Evolutionary conservation across 1,139 yeast species (phyloP), one percentile per base, ranked within the genome.

Genomic region (Suhomyces yuchorum): DNA sequence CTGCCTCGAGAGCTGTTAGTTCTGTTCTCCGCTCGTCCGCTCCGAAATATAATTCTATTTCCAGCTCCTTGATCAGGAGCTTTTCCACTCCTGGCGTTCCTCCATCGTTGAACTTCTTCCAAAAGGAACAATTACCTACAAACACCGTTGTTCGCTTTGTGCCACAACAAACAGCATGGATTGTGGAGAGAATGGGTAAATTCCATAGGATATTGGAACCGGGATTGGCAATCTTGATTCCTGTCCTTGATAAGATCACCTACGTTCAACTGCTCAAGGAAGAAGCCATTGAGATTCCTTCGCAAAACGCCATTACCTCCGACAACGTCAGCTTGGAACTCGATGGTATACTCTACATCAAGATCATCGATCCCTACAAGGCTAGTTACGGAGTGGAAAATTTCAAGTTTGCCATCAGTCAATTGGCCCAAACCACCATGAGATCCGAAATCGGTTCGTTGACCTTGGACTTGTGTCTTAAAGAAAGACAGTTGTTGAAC

Each of bases 141-240:
- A 88, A 88, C 65, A 88, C 96, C 1, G 66, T 87, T 1, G 65
- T 88, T 39, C 72, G 86, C 56, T 89, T 89, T 64, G 96, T 89
- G 4, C 96, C 96, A 2, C 96, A 89, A 63, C 96, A 88, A 66
- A 85, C 89, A 12, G 96, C 96, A 3, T 89, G 95, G 92, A 82
- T 89, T 18, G 96, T 89, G 23, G 96, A 89, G 67, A 75, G 96
- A 54, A 89, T 89, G 96, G 96, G 96, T 28, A 86, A 85, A 63
- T 89, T 87, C 70, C 78, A 84, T 63, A 71, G 85, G 51, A 84
- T 87, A 33, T 75, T 89, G 51, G 80, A 82, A 36, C 96, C 96
- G 0, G 96, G 96, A 15, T 71, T 87, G 43, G 91, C 95, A 2
- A 65, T 89, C 36, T 70, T 89, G 58, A 56, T 86, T 8, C 96